Conservation (phyloP, 2,329 filamentous ascomycete species). For the Cladosporium sp. region DNA sequence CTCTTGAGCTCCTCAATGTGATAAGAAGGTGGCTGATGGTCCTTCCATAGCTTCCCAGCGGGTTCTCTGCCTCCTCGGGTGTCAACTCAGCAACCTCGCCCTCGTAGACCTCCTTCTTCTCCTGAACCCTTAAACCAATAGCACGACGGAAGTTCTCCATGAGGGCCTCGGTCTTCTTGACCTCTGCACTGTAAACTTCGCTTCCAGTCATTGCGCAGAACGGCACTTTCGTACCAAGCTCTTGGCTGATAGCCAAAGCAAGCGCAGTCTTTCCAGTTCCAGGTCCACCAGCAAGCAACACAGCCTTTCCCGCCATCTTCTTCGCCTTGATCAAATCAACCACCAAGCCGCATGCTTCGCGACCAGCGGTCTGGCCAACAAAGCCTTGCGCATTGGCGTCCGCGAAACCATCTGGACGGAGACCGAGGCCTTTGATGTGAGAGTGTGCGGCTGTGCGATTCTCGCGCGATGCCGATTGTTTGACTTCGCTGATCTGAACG, state of each 20-base stretch:
- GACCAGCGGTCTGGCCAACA: constrained; percentile 78
- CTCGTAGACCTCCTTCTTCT: constrained; percentile 99
- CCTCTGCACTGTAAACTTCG: constrained; percentile 95
- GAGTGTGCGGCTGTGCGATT: constrained; percentile 95
- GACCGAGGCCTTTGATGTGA: constrained; percentile 91
- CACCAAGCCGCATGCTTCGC: constrained; percentile 95
- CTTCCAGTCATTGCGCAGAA: constrained; percentile 98
- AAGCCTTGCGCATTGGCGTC: constrained; percentile 79
- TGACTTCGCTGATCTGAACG: constrained; percentile 34
- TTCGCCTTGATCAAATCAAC: constrained; percentile 93
- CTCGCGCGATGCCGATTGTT: constrained; percentile 57
- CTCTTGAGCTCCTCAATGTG: constrained; percentile 89
- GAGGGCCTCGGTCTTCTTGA: constrained; percentile 98
- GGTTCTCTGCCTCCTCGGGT: constrained; percentile 96
- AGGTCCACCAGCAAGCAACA: constrained; percentile 87
- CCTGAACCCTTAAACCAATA: constrained; percentile 92
- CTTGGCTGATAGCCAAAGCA: constrained; percentile 91
- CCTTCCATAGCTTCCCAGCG: constrained; percentile 91
- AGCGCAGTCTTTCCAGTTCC: constrained; percentile 97
- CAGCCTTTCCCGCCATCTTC: constrained; percentile 95
- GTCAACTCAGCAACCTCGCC: constrained; percentile 97
- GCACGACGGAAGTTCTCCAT: constrained; percentile 99
- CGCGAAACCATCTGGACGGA: constrained; percentile 80
- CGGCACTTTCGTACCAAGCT: constrained; percentile 94
- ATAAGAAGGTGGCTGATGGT: constrained; percentile 95